Percentiles rank a stretch among this genome's conserved stretches.
Evolutionary conservation across 441 rosid genomes (phyloP).

Genomic region (Populus hybrid): DNA sequence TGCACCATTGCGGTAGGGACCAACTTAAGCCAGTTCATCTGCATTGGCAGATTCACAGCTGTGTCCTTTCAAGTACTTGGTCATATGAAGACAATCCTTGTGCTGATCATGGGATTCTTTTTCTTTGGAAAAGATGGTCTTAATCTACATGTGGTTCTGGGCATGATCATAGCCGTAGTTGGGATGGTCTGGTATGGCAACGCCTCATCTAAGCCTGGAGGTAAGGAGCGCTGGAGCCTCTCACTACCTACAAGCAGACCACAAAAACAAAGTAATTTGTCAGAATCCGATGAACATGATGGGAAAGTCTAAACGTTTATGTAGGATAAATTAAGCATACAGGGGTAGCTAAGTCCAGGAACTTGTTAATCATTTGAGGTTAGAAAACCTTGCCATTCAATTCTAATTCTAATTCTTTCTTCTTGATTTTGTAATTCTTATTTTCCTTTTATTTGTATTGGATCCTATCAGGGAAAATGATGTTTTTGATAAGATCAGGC

Average conservation of each 20-base stretch:
- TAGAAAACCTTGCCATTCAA: neutral
- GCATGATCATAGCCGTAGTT: too few species aligned
- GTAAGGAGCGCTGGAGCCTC: slow-evolving; percentile 64
- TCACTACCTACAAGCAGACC: slow-evolving; percentile 43
- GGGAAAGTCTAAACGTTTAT: slow-evolving; percentile 51
- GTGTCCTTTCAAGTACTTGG: slow-evolving; percentile 46
- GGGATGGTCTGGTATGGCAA: too few species aligned
- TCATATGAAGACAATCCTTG: slow-evolving; percentile 86
- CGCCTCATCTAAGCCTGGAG: too few species aligned
- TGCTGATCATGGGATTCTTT: slow-evolving; percentile 74
- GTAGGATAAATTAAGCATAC: neutral
- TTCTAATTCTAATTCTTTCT: neutral
- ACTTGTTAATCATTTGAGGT: neutral
- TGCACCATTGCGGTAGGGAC: slow-evolving; percentile 93
- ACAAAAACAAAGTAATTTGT: slow-evolving; percentile 44
- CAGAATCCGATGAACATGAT: slow-evolving; percentile 48
- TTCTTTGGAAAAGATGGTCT: slow-evolving; percentile 55
- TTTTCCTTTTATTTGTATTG: neutral
- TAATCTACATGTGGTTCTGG: too few species aligned
- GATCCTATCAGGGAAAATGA: neutral
- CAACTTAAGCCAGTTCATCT: slow-evolving; percentile 96
- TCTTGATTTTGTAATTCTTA: neutral
- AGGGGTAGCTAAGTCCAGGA: neutral
- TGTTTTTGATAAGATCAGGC: neutral
- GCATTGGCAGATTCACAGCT: slow-evolving; percentile 93